Evolutionary conservation across 2,329 filamentous ascomycete species (phyloP).

Genomic region (Monascus ruber): DNA sequence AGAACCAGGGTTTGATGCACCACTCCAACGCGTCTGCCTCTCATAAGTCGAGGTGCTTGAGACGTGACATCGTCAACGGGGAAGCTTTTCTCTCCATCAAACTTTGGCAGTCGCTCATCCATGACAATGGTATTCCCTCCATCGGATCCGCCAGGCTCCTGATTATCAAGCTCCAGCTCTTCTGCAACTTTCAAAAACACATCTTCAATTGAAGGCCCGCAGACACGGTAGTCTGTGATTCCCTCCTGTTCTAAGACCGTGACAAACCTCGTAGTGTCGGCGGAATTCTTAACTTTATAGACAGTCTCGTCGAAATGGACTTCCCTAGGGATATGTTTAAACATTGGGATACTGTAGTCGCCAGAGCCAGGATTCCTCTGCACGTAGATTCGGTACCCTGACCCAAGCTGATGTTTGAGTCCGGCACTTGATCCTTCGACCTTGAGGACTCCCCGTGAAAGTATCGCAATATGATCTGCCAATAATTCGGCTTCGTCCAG

Average conservation of each 20-base stretch:
- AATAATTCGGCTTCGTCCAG: constrained; percentile 85
- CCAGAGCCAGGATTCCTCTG: constrained; percentile 46
- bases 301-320: constrained; percentile 58
- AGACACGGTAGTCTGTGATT: constrained; percentile 70
- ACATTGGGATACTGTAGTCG: constrained; percentile 31
- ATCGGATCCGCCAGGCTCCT: constrained; percentile 4
- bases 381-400: constrained; percentile 73
- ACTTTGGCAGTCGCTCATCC: constrained; percentile 1
- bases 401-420: constrained; percentile 69
- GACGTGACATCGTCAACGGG: constrained; percentile 11
- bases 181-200: constrained; percentile 81
- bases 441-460: constrained; percentile 73
- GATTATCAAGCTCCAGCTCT: constrained; percentile 45
- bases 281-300: constrained; percentile 60
- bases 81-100: constrained; percentile 5
- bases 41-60: constrained; percentile 40
- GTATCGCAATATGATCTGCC: constrained; percentile 76
- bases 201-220: constrained; percentile 82
- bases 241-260: constrained; percentile 53
- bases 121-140: background rate
- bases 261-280: constrained; percentile 60
- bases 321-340: constrained; percentile 48
- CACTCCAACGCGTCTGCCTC: constrained; percentile 60
- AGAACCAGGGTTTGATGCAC: constrained; percentile 60
- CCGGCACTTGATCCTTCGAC: constrained; percentile 76